Conservation (phyloP, 352 stramenopile genomes). For the Globisporangium apiculatum region DNA sequence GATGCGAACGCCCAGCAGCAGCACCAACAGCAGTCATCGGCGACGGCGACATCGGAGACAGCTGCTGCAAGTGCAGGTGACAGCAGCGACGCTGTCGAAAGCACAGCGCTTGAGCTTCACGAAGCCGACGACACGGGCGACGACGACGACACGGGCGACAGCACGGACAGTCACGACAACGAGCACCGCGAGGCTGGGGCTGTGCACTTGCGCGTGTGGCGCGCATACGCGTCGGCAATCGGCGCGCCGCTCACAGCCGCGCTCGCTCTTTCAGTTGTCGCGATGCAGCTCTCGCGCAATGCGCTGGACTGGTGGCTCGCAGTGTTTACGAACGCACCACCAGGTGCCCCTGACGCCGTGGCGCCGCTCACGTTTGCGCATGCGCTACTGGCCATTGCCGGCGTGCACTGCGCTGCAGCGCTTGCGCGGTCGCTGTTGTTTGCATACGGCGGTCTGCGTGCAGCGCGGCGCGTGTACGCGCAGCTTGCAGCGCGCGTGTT, state of each 20-base stretch:
- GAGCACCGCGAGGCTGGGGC: slow-evolving; percentile 59
- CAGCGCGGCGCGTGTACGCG: slow-evolving; percentile 54
- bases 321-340: slow-evolving; percentile 51
- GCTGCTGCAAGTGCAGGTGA: background rate
- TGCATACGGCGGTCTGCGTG: slow-evolving; percentile 65
- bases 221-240: slow-evolving; percentile 43
- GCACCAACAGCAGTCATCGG: background rate
- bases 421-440: slow-evolving; percentile 84
- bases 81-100: background rate
- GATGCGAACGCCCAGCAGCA: slow-evolving; percentile 1
- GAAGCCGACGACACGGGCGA: no score
- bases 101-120: background rate
- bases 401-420: slow-evolving; percentile 56
- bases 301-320: slow-evolving; percentile 82
- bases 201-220: slow-evolving; percentile 56
- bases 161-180: slow-evolving; percentile 10
- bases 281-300: slow-evolving; percentile 80
- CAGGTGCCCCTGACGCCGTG: slow-evolving; percentile 19
- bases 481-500: slow-evolving; percentile 51
- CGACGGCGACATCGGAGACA: background rate
- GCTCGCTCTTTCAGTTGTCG: slow-evolving; percentile 40
- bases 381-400: slow-evolving; percentile 55
- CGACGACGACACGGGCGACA: background rate
- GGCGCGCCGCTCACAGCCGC: slow-evolving; percentile 34
- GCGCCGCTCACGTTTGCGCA: slow-evolving; percentile 40